Evolutionary conservation across 1,284 basidiomycete species (phyloP).

Genomic region (Ganoderma multipileum): DNA sequence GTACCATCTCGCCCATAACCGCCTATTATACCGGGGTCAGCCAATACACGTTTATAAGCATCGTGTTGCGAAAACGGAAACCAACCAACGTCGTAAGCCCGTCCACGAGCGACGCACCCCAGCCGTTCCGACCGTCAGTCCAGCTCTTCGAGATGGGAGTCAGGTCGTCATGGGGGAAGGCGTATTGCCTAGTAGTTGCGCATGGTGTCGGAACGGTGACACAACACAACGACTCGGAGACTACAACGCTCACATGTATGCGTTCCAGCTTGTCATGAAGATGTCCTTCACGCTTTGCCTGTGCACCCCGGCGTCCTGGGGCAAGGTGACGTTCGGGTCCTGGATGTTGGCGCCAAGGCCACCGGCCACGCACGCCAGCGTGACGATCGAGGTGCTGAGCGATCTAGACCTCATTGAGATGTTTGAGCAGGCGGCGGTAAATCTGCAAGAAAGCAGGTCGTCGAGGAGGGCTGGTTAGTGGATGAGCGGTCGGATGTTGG

Average conservation of each 20-base stretch:
- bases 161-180: slow-evolving; percentile 72
- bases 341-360: slow-evolving; percentile 44
- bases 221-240: too few relatives aligned
- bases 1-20: slow-evolving; percentile 62
- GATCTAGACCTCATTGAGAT: slow-evolving; percentile 25
- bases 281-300: slow-evolving; percentile 57
- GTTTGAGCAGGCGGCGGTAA: not conserved
- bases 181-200: slow-evolving; percentile 52
- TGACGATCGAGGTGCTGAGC: slow-evolving; percentile 27
- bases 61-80: not conserved
- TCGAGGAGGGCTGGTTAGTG: not conserved
- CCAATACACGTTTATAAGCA: not conserved
- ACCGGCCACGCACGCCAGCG: slow-evolving; percentile 30
- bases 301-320: slow-evolving; percentile 46
- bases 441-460: not conserved
- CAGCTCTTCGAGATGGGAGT: slow-evolving; percentile 56
- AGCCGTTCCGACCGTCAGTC: slow-evolving; percentile 68
- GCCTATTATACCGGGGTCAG: slow-evolving; percentile 32
- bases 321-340: slow-evolving; percentile 50
- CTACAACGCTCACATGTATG: slow-evolving; percentile 58
- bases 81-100: slow-evolving; percentile 67
- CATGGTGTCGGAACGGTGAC: too few relatives aligned
- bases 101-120: slow-evolving; percentile 74
- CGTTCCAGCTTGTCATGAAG: slow-evolving; percentile 60
- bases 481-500: not conserved